These are phyloP conservation scores for Apodospora peruviana DNA, from an alignment of 495 filamentous ascomycete genomes.

Conservation along the genomic window DNA sequence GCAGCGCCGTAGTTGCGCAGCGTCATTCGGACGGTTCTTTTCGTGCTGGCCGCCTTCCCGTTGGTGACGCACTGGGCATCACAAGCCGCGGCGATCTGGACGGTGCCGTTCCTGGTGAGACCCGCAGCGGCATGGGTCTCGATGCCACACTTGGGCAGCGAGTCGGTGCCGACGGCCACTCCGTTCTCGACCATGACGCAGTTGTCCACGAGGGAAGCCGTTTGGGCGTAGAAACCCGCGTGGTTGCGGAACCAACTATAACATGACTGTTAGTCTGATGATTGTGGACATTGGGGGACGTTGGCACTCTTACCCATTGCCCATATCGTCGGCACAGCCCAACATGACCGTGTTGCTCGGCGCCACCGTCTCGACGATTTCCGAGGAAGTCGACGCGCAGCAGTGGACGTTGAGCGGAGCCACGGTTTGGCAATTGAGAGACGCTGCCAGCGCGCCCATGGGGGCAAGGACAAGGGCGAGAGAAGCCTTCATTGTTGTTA, in stretches of 20 bases:
- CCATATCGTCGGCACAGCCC: neutral
- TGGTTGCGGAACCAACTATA: neutral
- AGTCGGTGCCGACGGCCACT: neutral
- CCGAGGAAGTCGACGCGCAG: neutral
- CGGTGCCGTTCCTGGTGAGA: neutral
- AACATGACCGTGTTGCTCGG: neutral
- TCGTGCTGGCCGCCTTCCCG: neutral
- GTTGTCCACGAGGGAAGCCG: neutral
- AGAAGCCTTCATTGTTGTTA: neutral
- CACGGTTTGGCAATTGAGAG: neutral
- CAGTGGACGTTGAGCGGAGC: neutral
- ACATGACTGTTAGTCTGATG: no score
- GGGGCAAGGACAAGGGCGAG: neutral
- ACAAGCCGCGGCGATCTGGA: neutral
- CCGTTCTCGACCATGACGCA: neutral
- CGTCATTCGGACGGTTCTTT: neutral
- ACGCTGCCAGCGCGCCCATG: neutral
- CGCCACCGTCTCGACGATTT: neutral
- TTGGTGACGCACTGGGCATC: neutral
- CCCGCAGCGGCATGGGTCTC: neutral
- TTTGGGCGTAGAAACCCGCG: neutral
- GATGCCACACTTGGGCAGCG: neutral
- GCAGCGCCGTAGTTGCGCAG: neutral
- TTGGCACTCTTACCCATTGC: neutral
- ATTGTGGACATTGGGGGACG: no score